A percentile compares a stretch with the other conserved stretches of the same genome.
phyloP scores from a whole-genome alignment of 169 alveolate species.

The Plasmodium relictum region DNA sequence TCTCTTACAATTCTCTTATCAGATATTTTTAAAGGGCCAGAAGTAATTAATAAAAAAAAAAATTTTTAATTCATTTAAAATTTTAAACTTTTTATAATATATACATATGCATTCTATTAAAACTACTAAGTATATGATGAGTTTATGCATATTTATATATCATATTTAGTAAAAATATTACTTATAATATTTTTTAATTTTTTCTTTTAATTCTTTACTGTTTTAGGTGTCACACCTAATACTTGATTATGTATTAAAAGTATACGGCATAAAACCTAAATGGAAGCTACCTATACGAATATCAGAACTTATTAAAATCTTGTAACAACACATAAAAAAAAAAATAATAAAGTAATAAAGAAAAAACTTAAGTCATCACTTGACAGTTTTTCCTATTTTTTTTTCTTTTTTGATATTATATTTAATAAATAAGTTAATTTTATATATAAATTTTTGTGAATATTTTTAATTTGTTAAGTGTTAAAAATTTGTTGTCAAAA shows the following conservation, averaged over 20 bases:
- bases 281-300: slow-evolving; percentile 61
- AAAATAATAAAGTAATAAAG: too few relatives aligned
- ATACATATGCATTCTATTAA: neutral
- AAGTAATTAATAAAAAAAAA: slow-evolving; percentile 6
- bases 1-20: slow-evolving; percentile 78
- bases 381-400: too few relatives aligned
- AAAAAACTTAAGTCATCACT: too few relatives aligned
- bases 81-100: neutral
- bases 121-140: neutral
- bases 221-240: slow-evolving; percentile 34
- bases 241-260: slow-evolving; percentile 34
- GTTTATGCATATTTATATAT: neutral
- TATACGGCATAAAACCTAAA: slow-evolving; percentile 55
- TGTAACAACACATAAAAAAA: neutral
- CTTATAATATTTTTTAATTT: neutral
- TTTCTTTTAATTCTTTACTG: neutral
- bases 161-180: neutral
- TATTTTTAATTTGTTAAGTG: too few relatives aligned
- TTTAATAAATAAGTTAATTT: too few relatives aligned
- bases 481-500: too few relatives aligned
- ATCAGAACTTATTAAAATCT: slow-evolving; percentile 51
- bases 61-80: neutral
- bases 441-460: too few relatives aligned
- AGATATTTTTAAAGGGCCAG: slow-evolving; percentile 79
- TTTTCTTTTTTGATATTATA: too few relatives aligned